phyloP scores from a whole-genome alignment of 306 rosid species.

The Hippophae gyantsensis region DNA sequence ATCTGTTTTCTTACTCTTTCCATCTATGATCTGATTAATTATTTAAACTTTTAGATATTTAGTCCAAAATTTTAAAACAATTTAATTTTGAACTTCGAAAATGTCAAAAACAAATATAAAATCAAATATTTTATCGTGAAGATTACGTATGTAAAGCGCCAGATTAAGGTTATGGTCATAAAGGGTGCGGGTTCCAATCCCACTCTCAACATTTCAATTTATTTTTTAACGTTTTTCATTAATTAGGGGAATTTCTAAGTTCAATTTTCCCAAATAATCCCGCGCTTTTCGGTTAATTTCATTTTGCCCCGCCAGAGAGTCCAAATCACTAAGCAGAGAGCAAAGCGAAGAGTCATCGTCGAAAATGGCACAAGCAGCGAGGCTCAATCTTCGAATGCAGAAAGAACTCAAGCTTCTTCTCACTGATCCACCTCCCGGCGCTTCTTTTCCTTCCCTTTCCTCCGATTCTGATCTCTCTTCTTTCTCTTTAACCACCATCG shows the following conservation, averaged over 20 bases:
- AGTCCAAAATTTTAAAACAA: too few relatives aligned
- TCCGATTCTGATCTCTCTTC: conserved; percentile 5
- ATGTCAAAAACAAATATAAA: too few relatives aligned
- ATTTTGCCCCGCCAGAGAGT: background rate
- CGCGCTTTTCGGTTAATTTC: conserved; percentile 1
- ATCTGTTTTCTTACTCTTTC: too few relatives aligned
- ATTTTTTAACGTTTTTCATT: too few relatives aligned
- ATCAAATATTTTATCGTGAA: too few relatives aligned
- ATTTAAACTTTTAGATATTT: too few relatives aligned
- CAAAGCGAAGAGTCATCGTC: background rate
- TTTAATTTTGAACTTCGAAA: too few relatives aligned
- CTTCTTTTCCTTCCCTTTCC: conserved; percentile 24
- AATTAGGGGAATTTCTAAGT: too few relatives aligned
- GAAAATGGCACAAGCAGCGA: conserved; percentile 34
- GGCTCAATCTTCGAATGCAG: conserved; percentile 34
- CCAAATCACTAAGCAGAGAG: background rate
- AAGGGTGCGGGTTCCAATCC: conserved; percentile 41
- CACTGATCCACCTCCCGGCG: conserved; percentile 36
- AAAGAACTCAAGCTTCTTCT: conserved; percentile 40
- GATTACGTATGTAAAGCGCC: conserved; percentile 21
- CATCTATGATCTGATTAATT: too few relatives aligned
- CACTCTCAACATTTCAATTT: conserved; percentile 15
- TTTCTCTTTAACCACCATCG: conserved; percentile 20
- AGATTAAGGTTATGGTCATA: conserved; percentile 41
- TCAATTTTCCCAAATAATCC: background rate